A percentile compares a stretch with the other conserved stretches of the same genome.
Evolutionary conservation across 2,329 filamentous ascomycete genomes (phyloP).

Genomic region (Phialocephala subalpina): DNA sequence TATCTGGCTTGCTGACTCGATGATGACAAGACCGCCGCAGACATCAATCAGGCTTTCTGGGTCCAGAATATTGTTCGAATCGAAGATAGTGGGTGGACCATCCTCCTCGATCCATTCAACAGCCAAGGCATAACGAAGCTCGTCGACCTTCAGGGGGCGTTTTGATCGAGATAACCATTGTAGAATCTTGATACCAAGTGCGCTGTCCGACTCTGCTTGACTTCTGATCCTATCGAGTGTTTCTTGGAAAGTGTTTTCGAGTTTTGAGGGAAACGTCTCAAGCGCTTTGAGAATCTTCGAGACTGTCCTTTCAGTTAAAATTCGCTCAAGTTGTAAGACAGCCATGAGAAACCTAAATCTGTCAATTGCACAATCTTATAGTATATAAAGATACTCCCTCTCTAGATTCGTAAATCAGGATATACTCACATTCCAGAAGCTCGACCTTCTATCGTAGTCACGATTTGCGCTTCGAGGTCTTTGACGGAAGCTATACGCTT

Average conservation of each 20-base stretch:
- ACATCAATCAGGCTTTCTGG: background rate
- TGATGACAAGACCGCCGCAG: background rate
- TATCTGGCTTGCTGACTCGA: background rate
- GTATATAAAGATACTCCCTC: background rate
- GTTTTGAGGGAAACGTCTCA: background rate
- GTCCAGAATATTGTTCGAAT: background rate
- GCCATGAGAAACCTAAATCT: background rate
- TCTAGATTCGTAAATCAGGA: background rate
- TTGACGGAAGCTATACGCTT: background rate
- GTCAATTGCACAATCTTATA: background rate
- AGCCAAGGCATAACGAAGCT: conserved; percentile 6
- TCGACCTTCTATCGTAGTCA: background rate
- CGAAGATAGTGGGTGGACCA: background rate
- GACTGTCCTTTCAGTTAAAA: background rate
- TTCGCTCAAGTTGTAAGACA: background rate
- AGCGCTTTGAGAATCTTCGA: background rate
- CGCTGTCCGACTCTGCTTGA: background rate
- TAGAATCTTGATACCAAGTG: background rate
- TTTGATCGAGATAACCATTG: background rate
- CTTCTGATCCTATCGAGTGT: background rate
- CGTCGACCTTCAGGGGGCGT: background rate
- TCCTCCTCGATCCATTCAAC: background rate
- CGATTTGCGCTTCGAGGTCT: background rate
- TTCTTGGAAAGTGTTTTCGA: background rate
- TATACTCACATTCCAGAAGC: background rate